Conservation (phyloP, 2,329 filamentous ascomycete species). For the Intubia oerlemansii region DNA sequence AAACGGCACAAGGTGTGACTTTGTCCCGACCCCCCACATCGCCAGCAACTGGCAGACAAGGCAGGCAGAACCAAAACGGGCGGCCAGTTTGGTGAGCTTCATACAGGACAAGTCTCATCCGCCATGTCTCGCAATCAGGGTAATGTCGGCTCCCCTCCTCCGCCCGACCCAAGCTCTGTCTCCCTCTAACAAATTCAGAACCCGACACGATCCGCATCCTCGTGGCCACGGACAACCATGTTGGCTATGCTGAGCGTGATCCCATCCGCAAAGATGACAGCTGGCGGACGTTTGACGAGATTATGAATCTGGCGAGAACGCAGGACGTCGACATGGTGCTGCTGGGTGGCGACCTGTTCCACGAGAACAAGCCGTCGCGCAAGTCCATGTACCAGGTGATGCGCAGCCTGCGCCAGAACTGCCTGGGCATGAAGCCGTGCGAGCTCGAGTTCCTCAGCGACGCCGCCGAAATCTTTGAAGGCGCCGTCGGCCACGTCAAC, state of each 20-base stretch:
- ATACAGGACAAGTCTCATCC: too few species aligned
- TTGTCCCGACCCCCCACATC: too few species aligned
- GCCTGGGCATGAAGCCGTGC: slow-evolving; percentile 85
- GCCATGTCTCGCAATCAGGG: too few species aligned
- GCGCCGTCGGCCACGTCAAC: slow-evolving; percentile 83
- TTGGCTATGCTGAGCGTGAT: slow-evolving; percentile 87
- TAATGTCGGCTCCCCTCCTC: too few species aligned
- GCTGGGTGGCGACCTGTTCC: slow-evolving; percentile 84
- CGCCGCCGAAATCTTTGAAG: slow-evolving; percentile 74
- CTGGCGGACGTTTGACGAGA: slow-evolving; percentile 89
- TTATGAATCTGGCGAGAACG: slow-evolving; percentile 71
- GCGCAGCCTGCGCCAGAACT: slow-evolving; percentile 81
- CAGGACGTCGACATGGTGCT: slow-evolving; percentile 91
- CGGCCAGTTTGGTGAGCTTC: too few species aligned
- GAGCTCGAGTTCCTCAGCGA: slow-evolving; percentile 90
- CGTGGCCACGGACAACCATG: slow-evolving; percentile 91
- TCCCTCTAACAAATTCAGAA: too few species aligned
- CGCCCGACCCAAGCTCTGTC: too few species aligned
- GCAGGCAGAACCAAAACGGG: too few species aligned
- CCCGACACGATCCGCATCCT: slow-evolving; percentile 86
- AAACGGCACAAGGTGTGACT: too few species aligned
- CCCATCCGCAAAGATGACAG: slow-evolving; percentile 90
- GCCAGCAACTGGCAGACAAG: too few species aligned
- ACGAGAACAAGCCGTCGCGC: slow-evolving; percentile 91
- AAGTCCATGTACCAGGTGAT: slow-evolving; percentile 97